Conservation (phyloP, 768 basidiomycete genomes). For the Boletus subcaerulescens region DNA sequence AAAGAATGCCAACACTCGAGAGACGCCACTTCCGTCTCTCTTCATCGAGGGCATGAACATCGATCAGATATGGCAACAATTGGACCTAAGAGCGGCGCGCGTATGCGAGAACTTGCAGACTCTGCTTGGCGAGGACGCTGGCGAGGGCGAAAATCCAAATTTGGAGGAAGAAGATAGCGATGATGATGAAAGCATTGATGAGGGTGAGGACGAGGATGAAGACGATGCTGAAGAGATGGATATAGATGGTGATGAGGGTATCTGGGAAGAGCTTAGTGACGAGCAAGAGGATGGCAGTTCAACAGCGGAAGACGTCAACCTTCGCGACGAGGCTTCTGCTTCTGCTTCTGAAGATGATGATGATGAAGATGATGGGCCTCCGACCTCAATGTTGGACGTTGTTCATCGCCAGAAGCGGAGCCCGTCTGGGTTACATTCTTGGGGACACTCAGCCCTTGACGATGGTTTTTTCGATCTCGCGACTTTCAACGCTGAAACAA, state of each 20-base stretch:
- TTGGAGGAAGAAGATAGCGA: conserved; percentile 13
- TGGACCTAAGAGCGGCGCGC: conserved; percentile 75
- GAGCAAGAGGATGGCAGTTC: conserved; percentile 29
- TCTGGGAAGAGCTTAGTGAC: conserved; percentile 27
- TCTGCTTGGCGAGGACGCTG: conserved; percentile 51
- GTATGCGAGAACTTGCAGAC: conserved; percentile 70
- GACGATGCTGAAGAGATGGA: conserved; percentile 34
- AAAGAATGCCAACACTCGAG: conserved; percentile 36
- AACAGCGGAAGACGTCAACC: conserved; percentile 23
- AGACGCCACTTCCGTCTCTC: conserved; percentile 75
- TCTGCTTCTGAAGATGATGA: conserved; percentile 28
- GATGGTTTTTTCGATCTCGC: conserved; percentile 90
- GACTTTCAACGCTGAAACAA: conserved; percentile 84
- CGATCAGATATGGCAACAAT: conserved; percentile 91
- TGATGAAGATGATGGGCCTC: conserved; percentile 29
- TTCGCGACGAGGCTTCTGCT: conserved; percentile 38
- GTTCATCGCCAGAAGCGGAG: conserved; percentile 23
- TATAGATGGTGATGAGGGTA: conserved; percentile 21
- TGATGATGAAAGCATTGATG: conserved; percentile 27
- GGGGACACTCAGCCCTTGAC: conserved; percentile 56
- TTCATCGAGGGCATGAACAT: conserved; percentile 76
- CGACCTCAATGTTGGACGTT: conserved; percentile 27
- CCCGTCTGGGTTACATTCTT: conserved; percentile 16
- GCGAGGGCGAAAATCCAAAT: conserved; percentile 24
- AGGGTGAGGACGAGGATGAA: conserved; percentile 20